phyloP scores from a whole-genome alignment of 768 basidiomycete genomes.

The Podaxis sp. region DNA sequence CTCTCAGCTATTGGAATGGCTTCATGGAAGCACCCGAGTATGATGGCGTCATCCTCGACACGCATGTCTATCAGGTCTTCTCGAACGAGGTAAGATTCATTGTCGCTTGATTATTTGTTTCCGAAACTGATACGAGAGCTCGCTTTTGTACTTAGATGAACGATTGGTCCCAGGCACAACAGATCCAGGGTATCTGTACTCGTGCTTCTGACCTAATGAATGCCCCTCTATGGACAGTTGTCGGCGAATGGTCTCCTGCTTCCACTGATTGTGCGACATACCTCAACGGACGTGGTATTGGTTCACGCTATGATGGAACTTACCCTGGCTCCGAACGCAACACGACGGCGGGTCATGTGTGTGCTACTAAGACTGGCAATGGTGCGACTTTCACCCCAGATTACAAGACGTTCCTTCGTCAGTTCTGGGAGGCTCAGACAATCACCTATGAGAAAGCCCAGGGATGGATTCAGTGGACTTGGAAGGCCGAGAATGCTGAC shows the following conservation, averaged over 20 bases:
- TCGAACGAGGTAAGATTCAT: constrained; percentile 38
- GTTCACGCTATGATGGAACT: constrained; percentile 63
- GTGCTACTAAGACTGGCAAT: constrained; percentile 63
- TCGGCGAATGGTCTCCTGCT: constrained; percentile 84
- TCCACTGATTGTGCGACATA: constrained; percentile 75
- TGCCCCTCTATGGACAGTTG: constrained; percentile 70
- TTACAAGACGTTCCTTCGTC: constrained; percentile 77
- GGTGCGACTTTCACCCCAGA: constrained; percentile 63
- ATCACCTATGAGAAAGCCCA: constrained; percentile 60
- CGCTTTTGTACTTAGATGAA: constrained; percentile 29
- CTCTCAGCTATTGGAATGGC: constrained; percentile 61
- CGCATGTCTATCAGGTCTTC: constrained; percentile 77
- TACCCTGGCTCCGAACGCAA: constrained; percentile 55
- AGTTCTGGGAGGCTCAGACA: constrained; percentile 82
- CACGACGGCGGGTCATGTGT: constrained; percentile 45
- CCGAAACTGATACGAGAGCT: background rate
- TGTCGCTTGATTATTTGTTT: background rate
- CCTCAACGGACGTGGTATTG: constrained; percentile 74
- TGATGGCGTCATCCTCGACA: constrained; percentile 71
- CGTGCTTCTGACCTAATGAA: constrained; percentile 36
- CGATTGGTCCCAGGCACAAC: constrained; percentile 38
- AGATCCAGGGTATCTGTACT: constrained; percentile 55
- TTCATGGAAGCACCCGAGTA: constrained; percentile 47
- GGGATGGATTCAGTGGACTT: constrained; percentile 81
- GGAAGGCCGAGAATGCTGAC: constrained; percentile 79